Base-by-base conservation (phyloP, 306 rosid species). In the Quercus robur region DNA sequence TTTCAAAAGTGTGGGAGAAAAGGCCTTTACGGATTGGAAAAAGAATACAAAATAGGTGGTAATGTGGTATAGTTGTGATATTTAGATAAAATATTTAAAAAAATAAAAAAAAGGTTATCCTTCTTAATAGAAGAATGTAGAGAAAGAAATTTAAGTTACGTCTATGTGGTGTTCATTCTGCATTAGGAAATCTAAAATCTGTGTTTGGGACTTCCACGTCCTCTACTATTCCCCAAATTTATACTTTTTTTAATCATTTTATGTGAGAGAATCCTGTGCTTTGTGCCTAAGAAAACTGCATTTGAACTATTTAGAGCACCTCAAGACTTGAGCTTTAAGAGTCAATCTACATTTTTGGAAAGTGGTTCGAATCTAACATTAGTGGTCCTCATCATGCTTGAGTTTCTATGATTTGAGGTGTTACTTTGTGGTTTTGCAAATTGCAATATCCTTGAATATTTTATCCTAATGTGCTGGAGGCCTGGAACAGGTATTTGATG, bases 401-500 rank as follows among this genome's bases (percentile, higher is more conserved):
- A 64, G 26, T 31, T 19, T 64, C 9, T 28, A 38, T n/a, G 68
- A 70, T 33, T 17, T 0, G 25, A 26, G 19, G n/a, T 77, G 61
- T 14, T 58, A 13, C 21, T 19, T 70, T 41, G 62, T 26, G 77
- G 56, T 14, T 21, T 38, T 81, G 30, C 75, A 5, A 11, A 33
- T 62, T 62, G 17, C 55, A 28, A 21, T 68, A 33, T 86, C 31
- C 19, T 71, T 80, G 49, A 15, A 20, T 81, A 69, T 44, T 72
- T 25, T 73, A 75, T 8, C 18, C 52, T 75, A 19, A 59, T 26
- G 33, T 38, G 54, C 46, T 38, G 77, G 74, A 70, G 64, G 90
- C 92, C 46, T 62, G 76, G 71, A 70, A 75, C 93, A 95, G 99
- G 99, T 93, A 23, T 95, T 86, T 55, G 82, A 95, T 84, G 98